A percentile compares a stretch with the other conserved stretches of the same genome.
These are phyloP conservation scores for Eucalyptus grandis DNA, from an alignment of 345 rosid genomes.

Conservation along the genomic window DNA sequence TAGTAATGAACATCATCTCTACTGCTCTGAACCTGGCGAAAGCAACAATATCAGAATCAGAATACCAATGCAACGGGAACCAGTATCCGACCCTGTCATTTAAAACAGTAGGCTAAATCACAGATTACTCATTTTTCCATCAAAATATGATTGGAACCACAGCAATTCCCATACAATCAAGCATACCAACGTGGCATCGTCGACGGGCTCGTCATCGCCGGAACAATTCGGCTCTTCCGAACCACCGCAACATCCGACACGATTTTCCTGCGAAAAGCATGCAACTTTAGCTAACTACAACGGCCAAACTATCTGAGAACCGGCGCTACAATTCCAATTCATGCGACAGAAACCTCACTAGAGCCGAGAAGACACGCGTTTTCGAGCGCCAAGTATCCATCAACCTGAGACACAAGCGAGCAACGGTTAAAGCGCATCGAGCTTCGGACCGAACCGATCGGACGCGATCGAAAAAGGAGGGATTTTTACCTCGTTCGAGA, in stretches of 20 bases:
- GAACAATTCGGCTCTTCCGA: slow-evolving; percentile 9
- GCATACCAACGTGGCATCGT: slow-evolving; percentile 51
- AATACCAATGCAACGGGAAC: neutral
- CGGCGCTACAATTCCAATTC: neutral
- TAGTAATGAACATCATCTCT: slow-evolving; percentile 38
- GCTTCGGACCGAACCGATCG: neutral
- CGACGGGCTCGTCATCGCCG: slow-evolving; percentile 22
- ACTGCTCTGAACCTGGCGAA: slow-evolving; percentile 28
- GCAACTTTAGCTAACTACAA: neutral
- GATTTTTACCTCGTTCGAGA: neutral
- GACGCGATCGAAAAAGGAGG: neutral
- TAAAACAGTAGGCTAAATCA: neutral
- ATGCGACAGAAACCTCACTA: slow-evolving; percentile 15
- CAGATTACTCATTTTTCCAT: neutral
- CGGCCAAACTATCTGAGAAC: neutral
- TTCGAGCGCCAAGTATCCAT: slow-evolving; percentile 63
- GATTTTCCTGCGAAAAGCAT: neutral
- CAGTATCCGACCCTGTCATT: neutral
- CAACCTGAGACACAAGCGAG: slow-evolving; percentile 7
- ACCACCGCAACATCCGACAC: neutral
- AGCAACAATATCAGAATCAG: neutral
- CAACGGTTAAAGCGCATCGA: neutral
- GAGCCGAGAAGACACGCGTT: slow-evolving; percentile 21
- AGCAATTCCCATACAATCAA: neutral
- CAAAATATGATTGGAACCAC: neutral